Base-by-base conservation (phyloP, 202 grass and related monocot genomes). In the Saccharum hybrid region DNA sequence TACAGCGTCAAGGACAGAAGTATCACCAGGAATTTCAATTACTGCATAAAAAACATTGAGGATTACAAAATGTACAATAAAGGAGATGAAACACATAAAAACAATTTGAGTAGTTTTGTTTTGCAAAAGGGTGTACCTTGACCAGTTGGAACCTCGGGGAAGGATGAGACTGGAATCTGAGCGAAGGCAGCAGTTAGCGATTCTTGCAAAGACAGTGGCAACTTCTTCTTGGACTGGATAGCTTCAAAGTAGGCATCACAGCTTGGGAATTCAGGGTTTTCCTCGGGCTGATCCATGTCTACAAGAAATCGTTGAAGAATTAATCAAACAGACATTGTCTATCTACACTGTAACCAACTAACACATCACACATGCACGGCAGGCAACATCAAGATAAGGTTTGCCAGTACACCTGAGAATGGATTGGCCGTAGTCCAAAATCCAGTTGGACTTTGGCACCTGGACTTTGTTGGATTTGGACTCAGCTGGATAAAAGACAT, bases 161-260 rank as follows among this genome's bases (percentile, higher is more conserved):
- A 95, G 63, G 92, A 85, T 19, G 93, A 85, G 60, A 94, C 96
- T 16, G 87, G 85, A 83, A 98, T 93, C 68, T 91, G 86, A 62
- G 84, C 82, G 36, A 98, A 98, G 54, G 96, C 93, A 5, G 86
- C 82, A 12, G 88, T 98, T 45, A 98, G 72, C 1, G 90, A 93
- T 63, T 91, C 90, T 66, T 94, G 95, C 80, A 98, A 87, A 91
- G 78, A 69, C 36, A 86, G 73, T 6, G 95, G 95, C n/a, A 98
- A 71, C 83, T 92, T 93, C 81, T 94, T 97, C 76, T 97, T 98
- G 40, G 81, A 89, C 70, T 98, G 90, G 71, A 98, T 94, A 83
- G 85, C 81, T 59, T 95, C 89, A 87, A 98, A 98, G 81, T 98
- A 98, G 18, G 90, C 88, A 87, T 94, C 95, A 76, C 90, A 94